phyloP scores from a whole-genome alignment of 306 rosid genomes.

The Gastrolobium villosum region DNA sequence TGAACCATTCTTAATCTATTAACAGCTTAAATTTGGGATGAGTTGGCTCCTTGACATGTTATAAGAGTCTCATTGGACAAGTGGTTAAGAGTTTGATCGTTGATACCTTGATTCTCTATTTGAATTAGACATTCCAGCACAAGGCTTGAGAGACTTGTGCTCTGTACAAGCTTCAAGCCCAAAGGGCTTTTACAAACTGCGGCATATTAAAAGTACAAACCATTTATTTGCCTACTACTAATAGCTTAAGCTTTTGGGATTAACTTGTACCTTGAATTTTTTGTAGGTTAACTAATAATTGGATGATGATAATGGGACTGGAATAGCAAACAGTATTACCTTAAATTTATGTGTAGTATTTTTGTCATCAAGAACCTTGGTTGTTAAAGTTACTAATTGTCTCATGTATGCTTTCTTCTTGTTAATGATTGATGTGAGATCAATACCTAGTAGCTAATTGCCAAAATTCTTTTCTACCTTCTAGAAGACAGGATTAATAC shows the following conservation, averaged over 20 bases:
- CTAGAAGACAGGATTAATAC: not conserved
- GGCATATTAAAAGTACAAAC: not conserved
- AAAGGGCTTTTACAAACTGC: not conserved
- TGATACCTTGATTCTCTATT: conserved; percentile 21
- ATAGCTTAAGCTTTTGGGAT: conserved; percentile 3
- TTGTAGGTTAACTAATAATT: conserved; percentile 38
- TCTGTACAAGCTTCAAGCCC: not conserved
- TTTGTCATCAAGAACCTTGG: conserved; percentile 17
- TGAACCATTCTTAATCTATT: conserved; percentile 32
- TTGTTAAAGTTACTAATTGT: conserved; percentile 6
- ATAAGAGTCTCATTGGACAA: conserved; percentile 9
- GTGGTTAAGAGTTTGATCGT: conserved; percentile 15
- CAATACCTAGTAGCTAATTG: not conserved
- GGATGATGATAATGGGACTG: conserved; percentile 42
- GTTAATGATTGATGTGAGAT: not conserved
- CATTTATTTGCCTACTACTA: conserved; percentile 6
- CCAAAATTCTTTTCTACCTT: not conserved
- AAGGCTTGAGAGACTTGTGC: not conserved
- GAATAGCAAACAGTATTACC: conserved; percentile 7
- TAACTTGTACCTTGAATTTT: conserved; percentile 15
- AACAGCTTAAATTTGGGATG: not conserved
- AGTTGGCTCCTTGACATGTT: conserved; percentile 30
- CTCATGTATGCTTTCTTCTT: not conserved
- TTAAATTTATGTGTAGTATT: not conserved
- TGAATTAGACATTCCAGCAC: not conserved